Base-by-base conservation (phyloP, 306 rosid species). In the Dalbergia cochinchinensis region DNA sequence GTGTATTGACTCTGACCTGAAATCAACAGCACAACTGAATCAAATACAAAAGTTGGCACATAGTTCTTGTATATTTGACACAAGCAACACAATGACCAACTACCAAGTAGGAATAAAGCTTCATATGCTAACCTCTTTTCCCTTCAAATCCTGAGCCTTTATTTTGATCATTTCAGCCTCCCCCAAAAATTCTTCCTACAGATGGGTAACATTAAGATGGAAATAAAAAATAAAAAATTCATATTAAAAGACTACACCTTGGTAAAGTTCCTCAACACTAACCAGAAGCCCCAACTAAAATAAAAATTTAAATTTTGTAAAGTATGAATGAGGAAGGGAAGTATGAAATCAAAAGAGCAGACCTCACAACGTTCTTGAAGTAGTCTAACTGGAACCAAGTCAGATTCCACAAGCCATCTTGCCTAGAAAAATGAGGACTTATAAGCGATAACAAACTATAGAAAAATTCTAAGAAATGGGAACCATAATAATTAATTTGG, bases 341-440 rank as follows among this genome's bases (percentile, higher is more conserved):
- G 60, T n/a, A 54, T 3, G 60, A 9, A 35, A 51, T 20, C 45
- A 55, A 60, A 37, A 78, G 33, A 69, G 42, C 79, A 69, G 78
- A 95, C 99, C 99, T 95, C 99, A 70, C 98, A 95, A 37, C 99
- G 99, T 85, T 95, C 99, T 64, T 95, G 99, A 53, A 95, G 89
- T 71, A 95, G 89, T 85, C 97, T 89, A 84, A 92, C 77, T 16
- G 98, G 95, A 82, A 95, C 98, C 78, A 95, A 67, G 54, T 80
- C 83, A 76, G 90, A 92, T 70, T 95, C 99, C 80, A 90, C 98
- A 83, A 95, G 87, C 99, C 99, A 95, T 88, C 91, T 90, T 57
- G 98, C 99, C 99, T 95, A 73, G 8, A 80, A 74, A 64, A 42
- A 71, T 12, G 11, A 62, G 78, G 61, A 35, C 0, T 47, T 57